A percentile compares a stretch with the other conserved stretches of the same genome.
phyloP scores from a whole-genome alignment of 1,284 basidiomycete species.

The Schizophyllum commune region DNA sequence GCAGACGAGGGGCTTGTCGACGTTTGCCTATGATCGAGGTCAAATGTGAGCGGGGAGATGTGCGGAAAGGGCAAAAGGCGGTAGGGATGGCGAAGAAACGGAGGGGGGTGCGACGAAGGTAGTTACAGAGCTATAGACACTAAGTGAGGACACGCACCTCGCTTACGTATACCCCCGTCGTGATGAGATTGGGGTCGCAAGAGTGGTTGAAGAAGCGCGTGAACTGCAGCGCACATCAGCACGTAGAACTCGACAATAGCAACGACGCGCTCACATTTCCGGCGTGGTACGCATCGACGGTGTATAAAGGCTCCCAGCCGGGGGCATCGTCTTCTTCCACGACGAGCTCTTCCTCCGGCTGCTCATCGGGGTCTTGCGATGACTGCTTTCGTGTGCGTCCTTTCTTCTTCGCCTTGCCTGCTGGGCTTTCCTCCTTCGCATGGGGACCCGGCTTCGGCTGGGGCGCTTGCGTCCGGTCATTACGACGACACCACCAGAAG shows the following conservation, averaged over 20 bases:
- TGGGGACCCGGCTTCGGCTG: slow-evolving; percentile 2
- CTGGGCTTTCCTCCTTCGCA: slow-evolving; percentile 15
- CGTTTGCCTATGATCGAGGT: slow-evolving; percentile 22
- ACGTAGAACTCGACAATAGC: slow-evolving; percentile 1
- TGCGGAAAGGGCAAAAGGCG: too few species aligned
- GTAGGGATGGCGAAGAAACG: too few species aligned
- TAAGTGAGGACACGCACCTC: slow-evolving; percentile 23
- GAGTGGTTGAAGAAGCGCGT: slow-evolving; percentile 78
- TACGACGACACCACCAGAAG: slow-evolving; percentile 48
- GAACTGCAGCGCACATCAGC: slow-evolving; percentile 37
- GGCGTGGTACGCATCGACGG: slow-evolving; percentile 80
- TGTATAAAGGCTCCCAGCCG: slow-evolving; percentile 24
- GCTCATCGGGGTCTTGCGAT: too few species aligned
- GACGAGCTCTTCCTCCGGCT: too few species aligned
- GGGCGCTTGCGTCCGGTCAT: background rate
- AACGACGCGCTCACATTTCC: slow-evolving; percentile 62
- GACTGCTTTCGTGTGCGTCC: background rate
- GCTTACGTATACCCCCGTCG: slow-evolving; percentile 67
- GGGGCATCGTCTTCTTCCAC: too few species aligned
- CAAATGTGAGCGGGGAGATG: too few species aligned
- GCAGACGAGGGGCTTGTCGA: slow-evolving; percentile 54
- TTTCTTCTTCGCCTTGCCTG: background rate
- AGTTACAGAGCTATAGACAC: background rate
- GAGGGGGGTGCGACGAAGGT: too few species aligned
- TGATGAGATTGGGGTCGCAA: slow-evolving; percentile 77